Percentiles rank a stretch among this genome's conserved stretches.
phyloP scores from a whole-genome alignment of 2,329 filamentous ascomycete genomes.

The Colletotrichum orbiculare region DNA sequence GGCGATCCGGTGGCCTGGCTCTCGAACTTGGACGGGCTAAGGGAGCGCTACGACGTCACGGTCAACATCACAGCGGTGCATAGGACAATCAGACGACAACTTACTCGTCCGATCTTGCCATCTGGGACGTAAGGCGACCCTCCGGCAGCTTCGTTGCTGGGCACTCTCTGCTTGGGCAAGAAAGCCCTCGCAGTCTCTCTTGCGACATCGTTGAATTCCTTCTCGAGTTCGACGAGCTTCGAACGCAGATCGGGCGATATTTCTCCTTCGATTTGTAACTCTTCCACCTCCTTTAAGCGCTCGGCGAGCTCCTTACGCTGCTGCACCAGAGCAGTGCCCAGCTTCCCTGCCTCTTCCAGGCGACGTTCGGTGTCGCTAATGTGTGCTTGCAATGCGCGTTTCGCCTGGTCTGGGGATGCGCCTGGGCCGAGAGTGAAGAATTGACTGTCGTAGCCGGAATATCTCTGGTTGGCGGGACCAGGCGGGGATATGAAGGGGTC shows the following conservation, averaged over 20 bases:
- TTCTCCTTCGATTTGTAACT: conserved; percentile 78
- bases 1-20: conserved; percentile 87
- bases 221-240: conserved; percentile 88
- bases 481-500: conserved; percentile 70
- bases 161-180: conserved; percentile 83
- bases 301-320: conserved; percentile 88
- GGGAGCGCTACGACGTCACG: conserved; percentile 64
- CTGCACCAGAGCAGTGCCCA: conserved; percentile 87
- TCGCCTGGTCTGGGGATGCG: conserved; percentile 86
- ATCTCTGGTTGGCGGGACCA: conserved; percentile 70
- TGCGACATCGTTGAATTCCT: conserved; percentile 94
- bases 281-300: conserved; percentile 85
- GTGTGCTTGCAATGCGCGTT: conserved; percentile 89
- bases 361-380: conserved; percentile 91
- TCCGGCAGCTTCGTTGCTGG: conserved; percentile 71
- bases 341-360: conserved; percentile 88
- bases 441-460: conserved; percentile 84
- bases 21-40: conserved; percentile 83
- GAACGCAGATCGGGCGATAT: conserved; percentile 85
- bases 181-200: conserved; percentile 90
- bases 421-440: conserved; percentile 81
- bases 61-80: conserved; percentile 27
- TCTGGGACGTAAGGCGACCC: conserved; percentile 66
- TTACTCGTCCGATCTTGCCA: conserved; percentile 63
- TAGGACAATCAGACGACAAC: conserved; percentile 40